These are phyloP conservation scores for Panellus pusillus DNA, from an alignment of 768 basidiomycete genomes.

Conservation along the genomic window DNA sequence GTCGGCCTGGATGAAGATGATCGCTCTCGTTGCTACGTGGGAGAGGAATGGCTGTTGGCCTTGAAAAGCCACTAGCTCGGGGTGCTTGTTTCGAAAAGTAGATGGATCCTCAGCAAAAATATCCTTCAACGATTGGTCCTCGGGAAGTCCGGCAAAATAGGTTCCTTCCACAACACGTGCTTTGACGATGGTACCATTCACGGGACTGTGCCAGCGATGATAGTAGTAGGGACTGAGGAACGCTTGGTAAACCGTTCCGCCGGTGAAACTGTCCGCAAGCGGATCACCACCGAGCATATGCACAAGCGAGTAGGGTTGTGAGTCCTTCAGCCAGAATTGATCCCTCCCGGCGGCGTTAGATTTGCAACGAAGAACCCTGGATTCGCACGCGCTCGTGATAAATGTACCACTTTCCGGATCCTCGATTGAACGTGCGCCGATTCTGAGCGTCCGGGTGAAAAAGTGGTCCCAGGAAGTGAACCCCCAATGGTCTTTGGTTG, in stretches of 20 bases:
- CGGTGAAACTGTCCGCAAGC: slow-evolving; percentile 32
- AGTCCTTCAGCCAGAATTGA: slow-evolving; percentile 61
- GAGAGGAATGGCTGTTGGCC: neutral
- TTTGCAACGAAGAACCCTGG: slow-evolving; percentile 43
- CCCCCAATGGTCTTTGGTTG: slow-evolving; percentile 34
- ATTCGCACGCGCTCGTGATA: slow-evolving; percentile 56
- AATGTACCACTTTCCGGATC: slow-evolving; percentile 28
- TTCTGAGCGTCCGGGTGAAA: slow-evolving; percentile 48
- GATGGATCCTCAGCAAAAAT: no score
- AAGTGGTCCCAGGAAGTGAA: slow-evolving; percentile 55
- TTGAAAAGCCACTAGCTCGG: neutral
- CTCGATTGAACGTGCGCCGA: slow-evolving; percentile 40
- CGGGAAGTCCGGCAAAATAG: neutral
- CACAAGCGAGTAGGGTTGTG: slow-evolving; percentile 53
- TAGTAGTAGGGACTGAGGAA: slow-evolving; percentile 50
- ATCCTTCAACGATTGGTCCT: neutral
- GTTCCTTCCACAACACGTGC: neutral
- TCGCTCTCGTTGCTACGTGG: neutral
- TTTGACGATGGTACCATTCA: slow-evolving; percentile 32
- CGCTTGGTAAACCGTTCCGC: slow-evolving; percentile 49
- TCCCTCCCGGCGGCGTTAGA: slow-evolving; percentile 40
- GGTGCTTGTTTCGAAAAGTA: no score
- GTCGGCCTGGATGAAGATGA: neutral
- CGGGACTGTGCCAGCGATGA: slow-evolving; percentile 56
- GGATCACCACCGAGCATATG: slow-evolving; percentile 52